A percentile compares a stretch with the other conserved stretches of the same genome.
Evolutionary conservation across 1,139 yeast species (phyloP).

Genomic region (Citeromyces hawaiiensis): DNA sequence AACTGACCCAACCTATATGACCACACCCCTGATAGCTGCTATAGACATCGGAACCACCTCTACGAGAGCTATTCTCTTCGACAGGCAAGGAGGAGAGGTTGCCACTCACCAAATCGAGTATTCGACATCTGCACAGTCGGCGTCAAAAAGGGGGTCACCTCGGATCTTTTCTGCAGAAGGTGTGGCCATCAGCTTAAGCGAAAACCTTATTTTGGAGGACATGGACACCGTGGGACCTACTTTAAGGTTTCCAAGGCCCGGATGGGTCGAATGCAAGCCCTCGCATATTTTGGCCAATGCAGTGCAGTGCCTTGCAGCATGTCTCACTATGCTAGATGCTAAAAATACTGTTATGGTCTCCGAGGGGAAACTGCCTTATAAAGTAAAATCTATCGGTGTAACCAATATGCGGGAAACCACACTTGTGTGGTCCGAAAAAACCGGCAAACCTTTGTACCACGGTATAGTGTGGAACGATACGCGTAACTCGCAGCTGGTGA

Average conservation of each 20-base stretch:
- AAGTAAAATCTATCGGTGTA: constrained; percentile 58
- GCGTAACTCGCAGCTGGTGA: constrained; percentile 66
- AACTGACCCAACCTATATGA: not conserved
- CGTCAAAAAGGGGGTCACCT: constrained; percentile 27
- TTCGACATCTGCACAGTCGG: constrained; percentile 40
- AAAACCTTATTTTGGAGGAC: constrained; percentile 51
- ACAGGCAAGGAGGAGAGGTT: constrained; percentile 58
- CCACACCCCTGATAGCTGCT: constrained; percentile 44
- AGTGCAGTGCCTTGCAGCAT: constrained; percentile 59
- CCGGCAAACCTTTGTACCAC: constrained; percentile 73
- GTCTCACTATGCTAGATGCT: constrained; percentile 42
- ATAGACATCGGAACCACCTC: constrained; percentile 93
- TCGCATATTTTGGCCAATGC: constrained; percentile 74
- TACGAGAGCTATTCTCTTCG: constrained; percentile 79
- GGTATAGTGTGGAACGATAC: constrained; percentile 98
- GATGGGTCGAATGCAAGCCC: constrained; percentile 95
- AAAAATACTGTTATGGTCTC: constrained; percentile 27
- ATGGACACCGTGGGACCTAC: constrained; percentile 50
- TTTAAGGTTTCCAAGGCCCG: constrained; percentile 61
- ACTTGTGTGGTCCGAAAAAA: constrained; percentile 73
- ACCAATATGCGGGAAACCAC: constrained; percentile 97
- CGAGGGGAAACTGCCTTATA: constrained; percentile 32
- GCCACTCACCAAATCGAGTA: constrained; percentile 87
- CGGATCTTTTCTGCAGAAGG: constrained; percentile 67
- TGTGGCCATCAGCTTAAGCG: constrained; percentile 46